phyloP scores from a whole-genome alignment of 495 filamentous ascomycete species.

The Rostrohypoxylon terebratum region DNA sequence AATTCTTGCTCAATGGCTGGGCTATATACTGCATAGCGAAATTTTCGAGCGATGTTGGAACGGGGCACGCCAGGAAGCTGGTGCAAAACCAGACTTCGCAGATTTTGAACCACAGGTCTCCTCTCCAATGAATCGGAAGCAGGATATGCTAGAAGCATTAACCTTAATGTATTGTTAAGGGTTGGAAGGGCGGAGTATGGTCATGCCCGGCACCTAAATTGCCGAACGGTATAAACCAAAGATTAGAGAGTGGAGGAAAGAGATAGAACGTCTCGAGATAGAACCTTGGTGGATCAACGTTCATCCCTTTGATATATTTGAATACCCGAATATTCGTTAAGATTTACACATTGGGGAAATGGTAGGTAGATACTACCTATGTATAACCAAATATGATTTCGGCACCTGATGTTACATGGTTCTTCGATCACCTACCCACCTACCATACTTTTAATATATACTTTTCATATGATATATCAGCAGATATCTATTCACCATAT shows the following conservation, averaged over 20 bases:
- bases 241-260: slow-evolving; percentile 26
- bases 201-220: neutral
- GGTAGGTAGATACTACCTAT: no score
- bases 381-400: neutral
- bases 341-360: slow-evolving; percentile 26
- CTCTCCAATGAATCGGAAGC: slow-evolving; percentile 14
- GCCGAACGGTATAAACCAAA: slow-evolving; percentile 13
- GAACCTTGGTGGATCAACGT: slow-evolving; percentile 5
- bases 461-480: no score
- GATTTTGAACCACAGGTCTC: no score
- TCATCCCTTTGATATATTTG: slow-evolving; percentile 7
- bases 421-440: neutral
- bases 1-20: neutral
- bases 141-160: slow-evolving; percentile 27
- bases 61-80: slow-evolving; percentile 4
- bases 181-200: slow-evolving; percentile 26
- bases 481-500: no score
- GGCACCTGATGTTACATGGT: neutral
- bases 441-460: no score
- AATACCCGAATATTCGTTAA: slow-evolving; percentile 26
- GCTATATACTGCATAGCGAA: neutral
- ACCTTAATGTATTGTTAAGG: slow-evolving; percentile 34
- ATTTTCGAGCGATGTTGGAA: neutral
- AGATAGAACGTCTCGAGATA: slow-evolving; percentile 17
- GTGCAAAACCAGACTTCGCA: slow-evolving; percentile 2